phyloP scores from a whole-genome alignment of 441 rosid genomes.

The Oxalis stricta region DNA sequence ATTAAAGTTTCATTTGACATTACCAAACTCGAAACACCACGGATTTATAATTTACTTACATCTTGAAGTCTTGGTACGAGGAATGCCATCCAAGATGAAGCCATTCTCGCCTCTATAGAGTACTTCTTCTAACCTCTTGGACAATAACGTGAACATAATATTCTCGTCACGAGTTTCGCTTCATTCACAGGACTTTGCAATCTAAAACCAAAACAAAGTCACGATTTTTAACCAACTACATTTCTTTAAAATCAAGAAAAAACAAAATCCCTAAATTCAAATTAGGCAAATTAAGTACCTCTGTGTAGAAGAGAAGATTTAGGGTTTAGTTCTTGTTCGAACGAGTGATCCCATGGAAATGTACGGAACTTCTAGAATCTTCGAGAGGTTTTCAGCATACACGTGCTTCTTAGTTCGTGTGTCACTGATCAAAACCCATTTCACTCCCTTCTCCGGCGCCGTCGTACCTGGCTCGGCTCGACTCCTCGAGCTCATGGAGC shows the following conservation, averaged over 20 bases:
- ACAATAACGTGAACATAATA: constrained; percentile 57
- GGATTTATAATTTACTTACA: constrained; percentile 31
- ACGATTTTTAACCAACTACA: background rate
- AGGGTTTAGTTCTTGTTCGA: constrained; percentile 75
- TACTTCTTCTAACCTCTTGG: constrained; percentile 84
- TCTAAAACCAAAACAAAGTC: constrained; percentile 19
- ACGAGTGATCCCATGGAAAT: constrained; percentile 90
- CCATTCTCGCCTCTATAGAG: constrained; percentile 64
- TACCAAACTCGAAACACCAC: background rate
- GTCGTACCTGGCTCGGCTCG: constrained; percentile 12
- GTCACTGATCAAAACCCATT: constrained; percentile 87
- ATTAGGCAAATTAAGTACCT: constrained; percentile 28
- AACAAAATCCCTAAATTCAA: no score
- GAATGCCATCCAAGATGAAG: constrained; percentile 83
- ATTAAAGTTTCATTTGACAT: background rate
- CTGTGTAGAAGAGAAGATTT: constrained; percentile 50
- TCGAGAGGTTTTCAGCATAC: constrained; percentile 66
- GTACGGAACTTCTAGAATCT: constrained; percentile 72
- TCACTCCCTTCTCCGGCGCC: constrained; percentile 54
- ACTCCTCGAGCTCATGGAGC: constrained; percentile 10
- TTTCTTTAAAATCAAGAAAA: background rate
- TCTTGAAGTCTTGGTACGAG: constrained; percentile 67
- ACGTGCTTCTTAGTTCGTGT: constrained; percentile 56
- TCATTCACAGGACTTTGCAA: constrained; percentile 63
- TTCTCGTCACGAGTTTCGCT: constrained; percentile 72